These are phyloP conservation scores for Botryotinia calthae DNA, from an alignment of 2,329 filamentous ascomycete genomes.

Conservation along the genomic window DNA sequence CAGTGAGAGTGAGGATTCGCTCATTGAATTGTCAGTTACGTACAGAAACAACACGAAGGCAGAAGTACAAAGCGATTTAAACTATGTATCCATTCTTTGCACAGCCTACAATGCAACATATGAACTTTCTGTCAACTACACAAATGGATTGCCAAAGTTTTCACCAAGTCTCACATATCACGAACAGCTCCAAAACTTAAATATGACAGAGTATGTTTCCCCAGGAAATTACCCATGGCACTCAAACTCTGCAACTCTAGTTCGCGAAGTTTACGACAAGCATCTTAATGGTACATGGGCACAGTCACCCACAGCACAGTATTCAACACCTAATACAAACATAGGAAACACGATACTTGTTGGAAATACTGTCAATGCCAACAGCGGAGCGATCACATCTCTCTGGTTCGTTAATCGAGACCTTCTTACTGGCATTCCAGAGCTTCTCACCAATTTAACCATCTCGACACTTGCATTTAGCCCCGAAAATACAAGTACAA, in stretches of 20 bases:
- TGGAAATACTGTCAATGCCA: not conserved
- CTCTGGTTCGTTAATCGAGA: not conserved
- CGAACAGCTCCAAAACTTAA: not conserved
- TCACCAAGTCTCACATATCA: not conserved
- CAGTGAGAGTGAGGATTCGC: not conserved
- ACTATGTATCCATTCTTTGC: not conserved
- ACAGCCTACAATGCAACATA: not conserved
- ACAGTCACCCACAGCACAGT: not conserved
- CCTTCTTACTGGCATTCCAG: not conserved
- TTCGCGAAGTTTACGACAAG: slow-evolving; percentile 3
- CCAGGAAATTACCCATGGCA: not conserved
- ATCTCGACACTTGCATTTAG: slow-evolving; percentile 1
- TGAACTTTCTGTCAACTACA: not conserved
- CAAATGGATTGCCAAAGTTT: not conserved
- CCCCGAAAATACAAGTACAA: not conserved
- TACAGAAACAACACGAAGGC: not conserved
- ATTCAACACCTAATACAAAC: not conserved
- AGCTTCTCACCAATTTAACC: not conserved
- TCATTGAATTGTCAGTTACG: not conserved
- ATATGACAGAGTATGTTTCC: not conserved
- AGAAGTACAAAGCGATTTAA: not conserved
- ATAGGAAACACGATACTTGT: not conserved
- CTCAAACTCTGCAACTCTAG: not conserved
- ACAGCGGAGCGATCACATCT: not conserved
- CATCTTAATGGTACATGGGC: not conserved